These are phyloP conservation scores for Jamesozyma spencerorum DNA, from an alignment of 805 yeast genomes.

Conservation along the genomic window DNA sequence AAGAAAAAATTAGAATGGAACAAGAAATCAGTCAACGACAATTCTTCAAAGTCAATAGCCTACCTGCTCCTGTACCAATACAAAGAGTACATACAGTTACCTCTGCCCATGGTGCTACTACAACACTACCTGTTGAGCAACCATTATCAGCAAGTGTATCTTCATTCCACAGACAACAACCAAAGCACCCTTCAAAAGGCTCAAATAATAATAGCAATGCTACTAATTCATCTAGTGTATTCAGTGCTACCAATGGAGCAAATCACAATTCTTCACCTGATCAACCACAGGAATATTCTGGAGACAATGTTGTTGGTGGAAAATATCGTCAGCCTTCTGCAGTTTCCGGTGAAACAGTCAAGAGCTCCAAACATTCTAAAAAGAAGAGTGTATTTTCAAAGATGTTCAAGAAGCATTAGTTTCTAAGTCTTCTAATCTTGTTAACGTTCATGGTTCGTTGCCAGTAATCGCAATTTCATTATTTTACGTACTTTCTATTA, in stretches of 20 bases:
- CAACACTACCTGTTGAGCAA: conserved; percentile 12
- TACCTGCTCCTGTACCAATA: conserved; percentile 2
- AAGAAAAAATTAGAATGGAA: background rate
- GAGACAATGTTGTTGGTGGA: too few relatives aligned
- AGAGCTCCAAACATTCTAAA: too few relatives aligned
- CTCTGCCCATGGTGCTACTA: conserved; percentile 12
- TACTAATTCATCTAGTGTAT: conserved; percentile 8
- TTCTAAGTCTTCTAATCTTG: too few relatives aligned
- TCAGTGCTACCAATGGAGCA: conserved; percentile 4
- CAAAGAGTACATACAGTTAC: conserved; percentile 1
- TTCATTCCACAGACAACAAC: conserved; percentile 8
- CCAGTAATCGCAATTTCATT: too few relatives aligned
- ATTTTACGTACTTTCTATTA: too few relatives aligned
- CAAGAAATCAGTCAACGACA: conserved; percentile 3
- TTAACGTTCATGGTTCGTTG: too few relatives aligned
- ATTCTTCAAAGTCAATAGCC: background rate
- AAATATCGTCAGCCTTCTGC: too few relatives aligned
- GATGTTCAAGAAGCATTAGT: too few relatives aligned
- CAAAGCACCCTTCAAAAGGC: background rate
- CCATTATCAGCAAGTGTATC: conserved; percentile 8
- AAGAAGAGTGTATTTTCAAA: too few relatives aligned
- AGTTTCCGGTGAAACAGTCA: too few relatives aligned
- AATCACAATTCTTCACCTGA: background rate
- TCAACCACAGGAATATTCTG: too few relatives aligned
- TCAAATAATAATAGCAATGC: conserved; percentile 1